Evolutionary conservation across 768 basidiomycete genomes (phyloP), one percentile per base, ranked within the genome.

Genomic region (Naganishia antarctica): DNA sequence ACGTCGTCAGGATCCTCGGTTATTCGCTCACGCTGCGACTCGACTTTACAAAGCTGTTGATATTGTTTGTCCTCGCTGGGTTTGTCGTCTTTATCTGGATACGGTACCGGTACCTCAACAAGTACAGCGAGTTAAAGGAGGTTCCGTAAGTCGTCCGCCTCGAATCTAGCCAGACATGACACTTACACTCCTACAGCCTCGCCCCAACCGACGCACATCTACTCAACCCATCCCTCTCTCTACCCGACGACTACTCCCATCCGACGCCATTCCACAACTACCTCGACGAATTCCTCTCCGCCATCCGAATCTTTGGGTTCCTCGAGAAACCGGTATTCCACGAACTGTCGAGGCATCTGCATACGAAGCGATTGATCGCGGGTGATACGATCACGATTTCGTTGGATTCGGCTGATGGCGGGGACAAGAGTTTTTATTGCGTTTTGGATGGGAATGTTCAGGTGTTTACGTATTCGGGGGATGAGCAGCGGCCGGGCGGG

Each of bases 241-340:
- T 53, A 8, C 61, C 66, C 4, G 50, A 62, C 45, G 62, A 63
- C 16, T 77, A 81, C 71, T 86, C 88, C 60, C 81, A 85, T 15
- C 70, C 73, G 7, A 84, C 88, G 13, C 83, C 88, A 0, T 92
- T 97, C 74, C 92, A 94, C 75, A 93, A 94, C 71, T 98, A 98
- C 71, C 82, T 98, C 28, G 94, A 98, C 75, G 96, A 99, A 73
- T 98, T 99, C 75, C 78, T 98, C 61, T 88, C 93, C 70, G 96
- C 96, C 12, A 90, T 99, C 63, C 84, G 93, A 49, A 90, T 99
- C 11, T 99, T 99, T 71, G 96, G 96, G 21, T 98, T 98, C 75
- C 82, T 92, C 66, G 96, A 99, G 80, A 97, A 96, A 79, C 93
- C 93, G 0, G 96, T 93, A 68, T 99, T 99, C 74, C 94, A 98